phyloP scores from a whole-genome alignment of 345 rosid genomes.

The Geranium rotundifolium region DNA sequence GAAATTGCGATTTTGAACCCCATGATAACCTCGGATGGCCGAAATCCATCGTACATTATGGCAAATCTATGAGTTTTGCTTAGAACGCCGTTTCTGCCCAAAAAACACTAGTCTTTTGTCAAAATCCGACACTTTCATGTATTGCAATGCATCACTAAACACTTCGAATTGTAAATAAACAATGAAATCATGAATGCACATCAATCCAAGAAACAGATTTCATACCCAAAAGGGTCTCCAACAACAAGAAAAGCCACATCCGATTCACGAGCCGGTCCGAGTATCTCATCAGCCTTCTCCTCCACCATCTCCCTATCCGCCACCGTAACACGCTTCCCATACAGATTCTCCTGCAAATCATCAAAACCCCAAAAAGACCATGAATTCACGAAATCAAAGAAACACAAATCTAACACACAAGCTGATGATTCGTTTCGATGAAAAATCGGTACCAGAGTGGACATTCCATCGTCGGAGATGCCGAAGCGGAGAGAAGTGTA shows the following conservation, averaged over 20 bases:
- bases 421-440: not conserved
- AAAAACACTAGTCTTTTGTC: no score
- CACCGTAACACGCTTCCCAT: slow-evolving; percentile 48
- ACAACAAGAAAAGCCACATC: slow-evolving; percentile 84
- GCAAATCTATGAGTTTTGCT: no score
- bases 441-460: slow-evolving; percentile 37
- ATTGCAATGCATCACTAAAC: no score
- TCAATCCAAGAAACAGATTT: not conserved
- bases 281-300: slow-evolving; percentile 60
- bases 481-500: slow-evolving; percentile 92
- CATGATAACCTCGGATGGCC: no score
- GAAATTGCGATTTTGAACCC: no score
- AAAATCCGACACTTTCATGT: no score
- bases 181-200: not conserved
- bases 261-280: slow-evolving; percentile 34
- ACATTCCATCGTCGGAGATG: slow-evolving; percentile 59
- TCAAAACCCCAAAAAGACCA: not conserved
- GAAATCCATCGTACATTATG: no score
- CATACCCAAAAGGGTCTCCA: slow-evolving; percentile 90
- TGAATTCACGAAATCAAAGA: not conserved
- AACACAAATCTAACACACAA: not conserved
- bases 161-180: no score
- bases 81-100: no score
- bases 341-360: slow-evolving; percentile 45
- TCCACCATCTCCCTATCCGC: slow-evolving; percentile 95